Conservation (phyloP, 129 eudicot species). For the Sambucus nigra region DNA sequence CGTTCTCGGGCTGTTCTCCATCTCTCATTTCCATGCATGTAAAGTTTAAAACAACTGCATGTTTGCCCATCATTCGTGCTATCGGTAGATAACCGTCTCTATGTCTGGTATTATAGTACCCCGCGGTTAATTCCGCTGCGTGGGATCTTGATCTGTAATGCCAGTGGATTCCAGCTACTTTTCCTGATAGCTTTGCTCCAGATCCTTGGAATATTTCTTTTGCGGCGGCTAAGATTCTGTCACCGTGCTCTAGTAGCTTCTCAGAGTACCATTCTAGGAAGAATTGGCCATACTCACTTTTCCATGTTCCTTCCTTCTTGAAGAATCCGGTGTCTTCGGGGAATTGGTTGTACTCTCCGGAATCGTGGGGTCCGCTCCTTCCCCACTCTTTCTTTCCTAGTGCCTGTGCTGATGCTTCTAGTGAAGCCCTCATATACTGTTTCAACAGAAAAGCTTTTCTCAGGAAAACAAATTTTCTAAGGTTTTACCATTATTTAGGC, state of each 20-base stretch:
- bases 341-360: slow-evolving; percentile 78
- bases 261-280: slow-evolving; percentile 86
- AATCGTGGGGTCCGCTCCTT: slow-evolving; percentile 71
- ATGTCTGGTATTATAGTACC: slow-evolving; percentile 69
- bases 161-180: slow-evolving; percentile 97
- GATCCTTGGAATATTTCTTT: slow-evolving; percentile 58
- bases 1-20: slow-evolving; percentile 65
- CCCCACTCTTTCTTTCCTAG: slow-evolving; percentile 70
- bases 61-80: slow-evolving; percentile 60
- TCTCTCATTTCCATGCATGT: slow-evolving; percentile 99
- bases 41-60: slow-evolving; percentile 69
- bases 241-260: slow-evolving; percentile 71
- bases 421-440: slow-evolving; percentile 94
- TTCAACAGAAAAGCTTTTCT: slow-evolving; percentile 1
- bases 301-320: slow-evolving; percentile 71
- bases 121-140: slow-evolving; percentile 86
- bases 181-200: slow-evolving; percentile 72
- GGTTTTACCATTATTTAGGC: background rate
- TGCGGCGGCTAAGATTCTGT: slow-evolving; percentile 56
- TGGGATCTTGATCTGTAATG: slow-evolving; percentile 88
- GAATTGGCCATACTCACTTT: slow-evolving; percentile 70
- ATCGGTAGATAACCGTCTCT: slow-evolving; percentile 71
- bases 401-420: slow-evolving; percentile 74
- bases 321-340: slow-evolving; percentile 92
- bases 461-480: background rate